Evolutionary conservation across 1,284 basidiomycete species (phyloP), one percentile per base, ranked within the genome.

Genomic region (Ceratobasidium papillatum): DNA sequence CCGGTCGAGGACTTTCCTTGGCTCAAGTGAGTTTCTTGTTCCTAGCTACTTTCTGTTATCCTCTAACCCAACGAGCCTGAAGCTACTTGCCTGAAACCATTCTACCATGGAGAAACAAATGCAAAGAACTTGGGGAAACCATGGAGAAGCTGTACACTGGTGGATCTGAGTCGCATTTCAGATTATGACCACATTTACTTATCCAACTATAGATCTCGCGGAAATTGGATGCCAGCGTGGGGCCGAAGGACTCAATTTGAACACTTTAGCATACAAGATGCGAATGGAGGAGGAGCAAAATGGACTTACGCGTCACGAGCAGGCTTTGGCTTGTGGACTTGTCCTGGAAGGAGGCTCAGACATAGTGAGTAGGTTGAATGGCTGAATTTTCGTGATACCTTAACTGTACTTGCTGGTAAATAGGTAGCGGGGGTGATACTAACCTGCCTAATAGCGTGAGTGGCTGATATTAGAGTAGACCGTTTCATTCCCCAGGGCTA

Each of bases 121-220:
- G 32, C 66, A n/a, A 34, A 30, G 36, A 34, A 11, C 11, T 71
- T 11, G 66, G 52, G 1, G 11, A 56, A 11, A 32, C 11, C 22
- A 59, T 71, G 54, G 66, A 71, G 12, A 71, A 47, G 22, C 54
- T 71, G 3, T 71, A 71, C 54, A 32, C 7, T 4, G 66, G 66
- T 59, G 54, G 12, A 36, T 45, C 19, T n/a, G 25, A 22, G 7
- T 38, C 38, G 2, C 1, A 9, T 30, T 22, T 49, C 17, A 4
- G 17, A 14, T 22, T n/a, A 30, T 22, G 27, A 1, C 8, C 38
- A 14, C 38, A 38, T 14, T 25, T 19, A 4, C n/a, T 45, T 52
- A 36, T 34, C 17, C 9, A 4, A 12, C n/a, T 2, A 41, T 30
- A 69, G 65, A 32, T 43, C 38, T 69, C 2, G 9, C n/a, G 34